Percentiles rank a stretch among this genome's conserved stretches.
Evolutionary conservation across 352 stramenopile species (phyloP).

Genomic region (Pythium biforme): DNA sequence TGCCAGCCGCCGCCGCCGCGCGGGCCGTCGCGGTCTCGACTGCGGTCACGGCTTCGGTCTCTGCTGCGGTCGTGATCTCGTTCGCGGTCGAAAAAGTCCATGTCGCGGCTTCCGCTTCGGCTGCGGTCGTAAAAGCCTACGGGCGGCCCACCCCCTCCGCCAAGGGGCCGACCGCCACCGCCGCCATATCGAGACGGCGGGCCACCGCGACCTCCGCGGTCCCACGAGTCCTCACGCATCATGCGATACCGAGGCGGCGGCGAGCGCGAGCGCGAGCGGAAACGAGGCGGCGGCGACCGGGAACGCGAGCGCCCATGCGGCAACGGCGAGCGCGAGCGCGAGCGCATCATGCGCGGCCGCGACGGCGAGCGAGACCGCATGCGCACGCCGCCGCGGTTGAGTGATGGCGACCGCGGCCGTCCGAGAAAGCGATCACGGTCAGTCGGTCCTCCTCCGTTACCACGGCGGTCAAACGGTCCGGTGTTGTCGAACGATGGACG

Average conservation of each 20-base stretch:
- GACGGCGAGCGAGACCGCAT: conserved; percentile 32
- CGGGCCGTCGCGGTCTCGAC: conserved; percentile 11
- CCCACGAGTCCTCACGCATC: conserved; percentile 31
- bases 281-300: conserved; percentile 34
- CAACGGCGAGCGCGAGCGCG: conserved; percentile 41
- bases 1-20: conserved; percentile 17
- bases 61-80: conserved; percentile 19
- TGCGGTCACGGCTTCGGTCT: conserved; percentile 24
- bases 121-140: conserved; percentile 33
- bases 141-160: conserved; percentile 20
- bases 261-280: conserved; percentile 53
- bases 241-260: conserved; percentile 50
- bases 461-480: conserved; percentile 20
- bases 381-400: conserved; percentile 17
- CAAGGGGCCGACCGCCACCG: conserved; percentile 20
- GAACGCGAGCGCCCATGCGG: conserved; percentile 35
- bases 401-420: conserved; percentile 41
- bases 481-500: conserved; percentile 33
- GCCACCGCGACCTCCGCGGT: conserved; percentile 19
- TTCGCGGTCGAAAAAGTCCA: conserved; percentile 29
- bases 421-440: conserved; percentile 37
- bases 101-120: conserved; percentile 18
- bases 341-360: conserved; percentile 28
- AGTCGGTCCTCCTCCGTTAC: background rate
- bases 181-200: conserved; percentile 28